Percentiles rank a stretch among this genome's conserved stretches.
Conservation (phyloP, 768 basidiomycete species). For the Pseudohyphozyma bogoriensis region DNA sequence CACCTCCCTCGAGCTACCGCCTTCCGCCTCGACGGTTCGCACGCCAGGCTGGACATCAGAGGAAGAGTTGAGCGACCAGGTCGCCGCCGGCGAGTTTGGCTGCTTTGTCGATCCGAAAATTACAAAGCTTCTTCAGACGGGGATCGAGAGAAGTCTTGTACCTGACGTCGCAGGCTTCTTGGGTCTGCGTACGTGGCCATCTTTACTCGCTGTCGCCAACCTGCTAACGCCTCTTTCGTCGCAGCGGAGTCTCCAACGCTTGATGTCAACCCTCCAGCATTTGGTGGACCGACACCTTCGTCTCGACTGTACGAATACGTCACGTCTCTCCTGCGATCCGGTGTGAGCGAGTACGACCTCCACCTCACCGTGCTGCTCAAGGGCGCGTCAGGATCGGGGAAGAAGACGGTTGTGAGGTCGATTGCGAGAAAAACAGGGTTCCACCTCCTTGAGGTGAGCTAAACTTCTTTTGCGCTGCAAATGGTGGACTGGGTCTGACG, state of each 20-base stretch:
- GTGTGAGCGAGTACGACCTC: constrained; percentile 53
- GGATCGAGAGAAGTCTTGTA: constrained; percentile 57
- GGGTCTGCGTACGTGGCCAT: constrained; percentile 36
- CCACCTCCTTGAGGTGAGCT: constrained; percentile 64
- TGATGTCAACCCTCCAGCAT: constrained; percentile 10
- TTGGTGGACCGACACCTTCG: constrained; percentile 4
- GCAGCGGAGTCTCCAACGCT: constrained; percentile 3
- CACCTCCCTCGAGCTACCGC: constrained; percentile 52
- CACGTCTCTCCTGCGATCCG: constrained; percentile 51
- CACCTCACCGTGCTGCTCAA: constrained; percentile 64
- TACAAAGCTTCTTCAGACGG: constrained; percentile 70
- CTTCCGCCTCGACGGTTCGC: constrained; percentile 3
- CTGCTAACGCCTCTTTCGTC: not conserved
- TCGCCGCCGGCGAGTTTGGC: constrained; percentile 63
- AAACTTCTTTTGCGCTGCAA: not conserved
- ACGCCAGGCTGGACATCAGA: not conserved
- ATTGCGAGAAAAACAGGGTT: constrained; percentile 51
- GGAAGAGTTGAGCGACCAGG: constrained; percentile 41
- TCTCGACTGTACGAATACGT: constrained; percentile 47
- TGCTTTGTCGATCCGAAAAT: constrained; percentile 66
- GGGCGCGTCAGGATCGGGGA: constrained; percentile 71
- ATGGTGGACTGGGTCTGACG: not conserved
- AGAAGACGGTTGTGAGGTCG: constrained; percentile 51
- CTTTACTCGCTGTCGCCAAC: too few species aligned
- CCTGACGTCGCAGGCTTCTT: constrained; percentile 49